These are phyloP conservation scores for Suillus spraguei DNA, from an alignment of 768 basidiomycete genomes.

Conservation along the genomic window DNA sequence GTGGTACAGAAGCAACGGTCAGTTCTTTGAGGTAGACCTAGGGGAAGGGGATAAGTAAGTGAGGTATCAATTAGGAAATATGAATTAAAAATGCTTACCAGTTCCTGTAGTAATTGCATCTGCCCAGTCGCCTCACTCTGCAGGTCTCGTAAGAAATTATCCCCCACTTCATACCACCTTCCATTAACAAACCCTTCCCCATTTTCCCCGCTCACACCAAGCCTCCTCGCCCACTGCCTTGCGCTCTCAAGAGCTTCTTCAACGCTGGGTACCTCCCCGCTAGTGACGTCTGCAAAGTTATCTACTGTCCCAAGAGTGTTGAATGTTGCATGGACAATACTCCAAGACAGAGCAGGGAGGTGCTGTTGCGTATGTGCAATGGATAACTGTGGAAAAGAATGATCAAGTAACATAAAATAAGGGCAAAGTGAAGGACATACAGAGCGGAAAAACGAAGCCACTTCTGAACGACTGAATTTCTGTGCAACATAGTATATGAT, in stretches of 20 bases:
- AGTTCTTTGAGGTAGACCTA: conserved; percentile 63
- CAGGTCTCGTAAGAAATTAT: conserved; percentile 70
- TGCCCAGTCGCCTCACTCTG: conserved; percentile 62
- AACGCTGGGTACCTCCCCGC: conserved; percentile 23
- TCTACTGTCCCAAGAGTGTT: conserved; percentile 36
- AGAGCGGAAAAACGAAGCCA: conserved; percentile 44
- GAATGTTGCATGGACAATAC: conserved; percentile 42
- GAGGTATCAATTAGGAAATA: neutral
- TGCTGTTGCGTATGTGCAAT: conserved; percentile 37
- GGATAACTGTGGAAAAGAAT: conserved; percentile 36
- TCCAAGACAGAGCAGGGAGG: conserved; percentile 44
- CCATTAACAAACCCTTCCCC: conserved; percentile 85
- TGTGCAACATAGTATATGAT: conserved; percentile 69
- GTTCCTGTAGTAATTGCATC: conserved; percentile 70
- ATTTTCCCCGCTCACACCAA: conserved; percentile 49
- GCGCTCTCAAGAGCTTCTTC: conserved; percentile 45
- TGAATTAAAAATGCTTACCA: conserved; percentile 43
- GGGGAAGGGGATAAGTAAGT: neutral
- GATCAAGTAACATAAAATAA: conserved; percentile 6
- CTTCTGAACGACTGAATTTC: conserved; percentile 61
- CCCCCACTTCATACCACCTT: conserved; percentile 46
- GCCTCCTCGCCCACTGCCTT: conserved; percentile 55
- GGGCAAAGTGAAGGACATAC: neutral
- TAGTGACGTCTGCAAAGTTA: conserved; percentile 44
- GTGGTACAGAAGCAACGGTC: conserved; percentile 50